A percentile compares a stretch with the other conserved stretches of the same genome.
phyloP scores from a whole-genome alignment of 768 basidiomycete species.

The Boletus barrowsii region DNA sequence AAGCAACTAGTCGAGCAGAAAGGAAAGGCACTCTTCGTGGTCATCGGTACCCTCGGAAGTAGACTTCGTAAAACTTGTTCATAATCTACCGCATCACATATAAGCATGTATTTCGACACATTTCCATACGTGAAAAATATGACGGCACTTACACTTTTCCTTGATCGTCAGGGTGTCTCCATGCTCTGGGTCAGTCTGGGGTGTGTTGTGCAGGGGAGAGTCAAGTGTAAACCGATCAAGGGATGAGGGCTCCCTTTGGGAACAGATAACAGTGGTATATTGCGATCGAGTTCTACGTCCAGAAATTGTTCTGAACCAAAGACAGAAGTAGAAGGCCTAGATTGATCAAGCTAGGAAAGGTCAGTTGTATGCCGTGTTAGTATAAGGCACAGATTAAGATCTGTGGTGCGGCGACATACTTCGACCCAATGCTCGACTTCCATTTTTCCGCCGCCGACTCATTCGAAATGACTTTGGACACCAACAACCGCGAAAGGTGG shows the following conservation, averaged over 20 bases:
- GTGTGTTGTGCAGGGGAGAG: background rate
- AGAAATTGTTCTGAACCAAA: constrained; percentile 50
- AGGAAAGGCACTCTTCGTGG: constrained; percentile 35
- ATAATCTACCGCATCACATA: constrained; percentile 26
- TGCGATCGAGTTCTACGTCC: constrained; percentile 47
- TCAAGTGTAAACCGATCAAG: constrained; percentile 22
- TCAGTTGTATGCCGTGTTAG: background rate
- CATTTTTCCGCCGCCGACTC: constrained; percentile 42
- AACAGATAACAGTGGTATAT: constrained; percentile 37
- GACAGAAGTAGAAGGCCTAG: constrained; percentile 33
- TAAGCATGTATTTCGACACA: background rate
- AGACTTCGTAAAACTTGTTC: constrained; percentile 33
- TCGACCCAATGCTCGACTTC: constrained; percentile 54
- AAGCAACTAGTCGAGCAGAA: background rate
- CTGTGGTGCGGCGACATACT: constrained; percentile 27
- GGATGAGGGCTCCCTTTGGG: constrained; percentile 18
- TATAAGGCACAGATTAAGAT: background rate
- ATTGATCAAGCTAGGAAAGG: constrained; percentile 42
- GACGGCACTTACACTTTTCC: constrained; percentile 22
- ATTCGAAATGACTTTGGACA: constrained; percentile 38
- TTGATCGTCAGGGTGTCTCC: background rate
- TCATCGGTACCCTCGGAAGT: constrained; percentile 44
- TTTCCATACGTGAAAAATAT: background rate
- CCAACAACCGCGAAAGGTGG: constrained; percentile 41
- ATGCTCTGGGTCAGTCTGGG: background rate